Conservation (phyloP, 2,329 filamentous ascomycete species). For the Diplodia corticola region DNA sequence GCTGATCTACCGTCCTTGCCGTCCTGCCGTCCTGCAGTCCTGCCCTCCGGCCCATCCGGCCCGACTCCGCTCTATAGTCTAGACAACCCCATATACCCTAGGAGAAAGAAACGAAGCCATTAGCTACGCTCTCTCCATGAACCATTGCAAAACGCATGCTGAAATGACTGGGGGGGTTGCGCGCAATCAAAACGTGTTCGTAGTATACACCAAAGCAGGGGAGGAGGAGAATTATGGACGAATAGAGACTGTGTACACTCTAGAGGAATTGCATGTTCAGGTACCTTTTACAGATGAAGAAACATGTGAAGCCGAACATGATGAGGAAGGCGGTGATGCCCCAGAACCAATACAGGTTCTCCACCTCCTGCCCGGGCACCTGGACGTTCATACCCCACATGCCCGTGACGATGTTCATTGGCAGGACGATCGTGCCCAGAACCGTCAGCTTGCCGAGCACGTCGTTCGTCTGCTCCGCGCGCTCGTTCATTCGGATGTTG, state of each 20-base stretch:
- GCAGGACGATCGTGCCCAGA: conserved; percentile 91
- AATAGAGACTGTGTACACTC: conserved; percentile 2
- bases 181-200: conserved; percentile 1
- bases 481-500: conserved; percentile 98
- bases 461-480: conserved; percentile 92
- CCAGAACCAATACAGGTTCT: conserved; percentile 60
- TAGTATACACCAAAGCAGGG: conserved; percentile 1
- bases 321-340: conserved; percentile 70
- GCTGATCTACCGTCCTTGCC: neutral
- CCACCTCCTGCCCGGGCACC: conserved; percentile 86
- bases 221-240: neutral
- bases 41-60: too few species aligned
- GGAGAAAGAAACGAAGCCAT: neutral
- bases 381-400: conserved; percentile 99
- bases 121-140: conserved; percentile 7
- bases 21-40: neutral
- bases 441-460: conserved; percentile 94
- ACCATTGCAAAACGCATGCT: neutral
- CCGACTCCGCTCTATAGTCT: neutral
- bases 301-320: conserved; percentile 77
- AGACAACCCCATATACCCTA: conserved; percentile 21
- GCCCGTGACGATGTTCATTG: conserved; percentile 98
- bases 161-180: neutral
- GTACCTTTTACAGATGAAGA: conserved; percentile 80
- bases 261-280: conserved; percentile 38